Evolutionary conservation across 2,329 filamentous ascomycete genomes (phyloP).

Genomic region (Ceratocystis eucalypticola): DNA sequence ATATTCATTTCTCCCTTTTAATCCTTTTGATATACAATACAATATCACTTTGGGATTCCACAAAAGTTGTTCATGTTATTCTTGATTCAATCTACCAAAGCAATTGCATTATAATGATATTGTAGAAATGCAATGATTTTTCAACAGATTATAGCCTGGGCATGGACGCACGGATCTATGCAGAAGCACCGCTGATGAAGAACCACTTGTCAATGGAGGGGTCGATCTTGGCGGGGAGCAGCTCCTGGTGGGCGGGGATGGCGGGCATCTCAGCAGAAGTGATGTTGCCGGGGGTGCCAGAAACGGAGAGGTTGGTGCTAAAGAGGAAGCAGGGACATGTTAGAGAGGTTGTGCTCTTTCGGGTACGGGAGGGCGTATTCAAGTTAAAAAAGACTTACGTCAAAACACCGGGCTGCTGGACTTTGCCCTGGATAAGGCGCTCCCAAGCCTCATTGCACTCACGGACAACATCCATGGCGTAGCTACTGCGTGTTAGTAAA

Average conservation of each 20-base stretch:
- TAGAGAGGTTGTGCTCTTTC: slow-evolving; percentile 21
- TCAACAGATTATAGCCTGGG: slow-evolving; percentile 20
- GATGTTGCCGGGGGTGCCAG: slow-evolving; percentile 59
- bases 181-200: slow-evolving; percentile 96
- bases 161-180: slow-evolving; percentile 35
- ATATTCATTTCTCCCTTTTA: not conserved
- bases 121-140: slow-evolving; percentile 22
- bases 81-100: not conserved
- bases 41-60: not conserved
- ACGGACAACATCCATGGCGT: slow-evolving; percentile 87
- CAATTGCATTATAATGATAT: slow-evolving; percentile 21
- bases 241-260: slow-evolving; percentile 67
- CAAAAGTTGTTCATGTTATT: not conserved
- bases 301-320: slow-evolving; percentile 69
- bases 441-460: slow-evolving; percentile 98
- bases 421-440: slow-evolving; percentile 85
- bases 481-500: slow-evolving; percentile 35
- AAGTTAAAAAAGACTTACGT: slow-evolving; percentile 46
- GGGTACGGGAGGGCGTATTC: not conserved
- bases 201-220: slow-evolving; percentile 99
- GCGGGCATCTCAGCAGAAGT: slow-evolving; percentile 56
- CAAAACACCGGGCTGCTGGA: slow-evolving; percentile 59
- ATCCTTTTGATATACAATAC: not conserved
- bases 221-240: slow-evolving; percentile 79
- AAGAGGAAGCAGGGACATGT: slow-evolving; percentile 21